Percentiles rank a stretch among this genome's conserved stretches.
phyloP scores from a whole-genome alignment of 2,329 filamentous ascomycete species.

The Apiospora marii region DNA sequence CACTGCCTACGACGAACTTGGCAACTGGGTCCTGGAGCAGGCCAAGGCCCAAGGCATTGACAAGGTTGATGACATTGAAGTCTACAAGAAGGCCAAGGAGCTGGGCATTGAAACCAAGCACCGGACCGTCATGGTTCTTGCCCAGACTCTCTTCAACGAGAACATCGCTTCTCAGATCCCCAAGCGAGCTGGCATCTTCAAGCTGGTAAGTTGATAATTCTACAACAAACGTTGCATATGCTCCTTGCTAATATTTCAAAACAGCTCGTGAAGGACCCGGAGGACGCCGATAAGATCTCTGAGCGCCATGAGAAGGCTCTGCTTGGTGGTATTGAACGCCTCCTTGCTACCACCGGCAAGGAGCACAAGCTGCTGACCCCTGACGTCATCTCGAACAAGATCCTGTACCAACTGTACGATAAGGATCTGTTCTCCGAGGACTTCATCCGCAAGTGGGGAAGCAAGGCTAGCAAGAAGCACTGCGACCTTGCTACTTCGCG shows the following conservation, averaged over 20 bases:
- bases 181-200: conserved; percentile 83
- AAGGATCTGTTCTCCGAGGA: conserved; percentile 90
- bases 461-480: conserved; percentile 98
- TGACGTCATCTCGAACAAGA: conserved; percentile 81
- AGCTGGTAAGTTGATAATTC: conserved; percentile 68
- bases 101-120: conserved; percentile 94
- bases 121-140: conserved; percentile 89
- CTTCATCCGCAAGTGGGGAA: conserved; percentile 87
- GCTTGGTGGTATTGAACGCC: conserved; percentile 92
- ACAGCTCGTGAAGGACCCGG: conserved; percentile 69
- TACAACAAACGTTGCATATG: conserved; percentile 33
- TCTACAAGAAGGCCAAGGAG: conserved; percentile 97
- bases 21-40: conserved; percentile 86
- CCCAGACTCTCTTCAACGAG: conserved; percentile 92
- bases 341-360: conserved; percentile 75
- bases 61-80: conserved; percentile 85
- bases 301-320: conserved; percentile 96
- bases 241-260: conserved; percentile 33
- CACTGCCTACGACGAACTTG: conserved; percentile 87
- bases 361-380: conserved; percentile 75
- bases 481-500: conserved; percentile 88
- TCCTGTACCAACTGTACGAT: conserved; percentile 90
- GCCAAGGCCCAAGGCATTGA: conserved; percentile 77
- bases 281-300: conserved; percentile 51
- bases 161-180: conserved; percentile 88